Percentiles rank a stretch among this genome's conserved stretches.
Conservation (phyloP, 345 rosid species). For the Eucalyptus erythrocorys region DNA sequence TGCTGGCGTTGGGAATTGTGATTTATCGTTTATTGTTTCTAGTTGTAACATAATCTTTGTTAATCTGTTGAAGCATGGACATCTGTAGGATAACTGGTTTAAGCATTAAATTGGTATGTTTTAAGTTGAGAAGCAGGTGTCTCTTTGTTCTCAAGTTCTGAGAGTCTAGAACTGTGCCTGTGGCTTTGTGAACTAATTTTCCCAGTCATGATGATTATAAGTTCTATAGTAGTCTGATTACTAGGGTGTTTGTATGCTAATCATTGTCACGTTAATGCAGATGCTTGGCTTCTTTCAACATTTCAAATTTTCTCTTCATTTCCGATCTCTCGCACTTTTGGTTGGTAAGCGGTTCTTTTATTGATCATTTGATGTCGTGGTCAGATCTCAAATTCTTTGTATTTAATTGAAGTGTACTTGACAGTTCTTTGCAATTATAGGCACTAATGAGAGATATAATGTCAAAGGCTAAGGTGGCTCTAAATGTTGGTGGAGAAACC, state of each 20-base stretch:
- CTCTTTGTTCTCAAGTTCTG: background rate
- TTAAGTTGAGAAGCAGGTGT: background rate
- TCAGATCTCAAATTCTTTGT: background rate
- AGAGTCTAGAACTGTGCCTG: background rate
- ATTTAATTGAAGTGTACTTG: background rate
- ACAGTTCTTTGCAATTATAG: constrained; percentile 18
- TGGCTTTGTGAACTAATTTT: background rate
- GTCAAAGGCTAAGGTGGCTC: constrained; percentile 54
- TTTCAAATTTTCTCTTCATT: constrained; percentile 72
- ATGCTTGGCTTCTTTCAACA: constrained; percentile 86
- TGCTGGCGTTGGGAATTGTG: background rate
- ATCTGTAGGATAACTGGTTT: background rate
- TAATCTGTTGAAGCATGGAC: background rate
- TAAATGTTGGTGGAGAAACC: constrained; percentile 36
- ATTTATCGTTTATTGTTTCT: background rate
- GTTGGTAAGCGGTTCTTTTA: constrained; percentile 41
- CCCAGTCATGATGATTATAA: background rate
- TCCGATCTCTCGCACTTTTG: constrained; percentile 67
- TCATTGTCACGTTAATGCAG: constrained; percentile 22
- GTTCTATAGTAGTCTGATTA: background rate
- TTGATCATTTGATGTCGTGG: background rate
- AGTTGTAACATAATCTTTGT: background rate
- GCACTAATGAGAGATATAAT: constrained; percentile 66
- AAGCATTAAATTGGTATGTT: background rate
- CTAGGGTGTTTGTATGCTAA: background rate